Percentiles rank a stretch among this genome's conserved stretches.
phyloP scores from a whole-genome alignment of 2,329 filamentous ascomycete genomes.

The Colletotrichum sidae region DNA sequence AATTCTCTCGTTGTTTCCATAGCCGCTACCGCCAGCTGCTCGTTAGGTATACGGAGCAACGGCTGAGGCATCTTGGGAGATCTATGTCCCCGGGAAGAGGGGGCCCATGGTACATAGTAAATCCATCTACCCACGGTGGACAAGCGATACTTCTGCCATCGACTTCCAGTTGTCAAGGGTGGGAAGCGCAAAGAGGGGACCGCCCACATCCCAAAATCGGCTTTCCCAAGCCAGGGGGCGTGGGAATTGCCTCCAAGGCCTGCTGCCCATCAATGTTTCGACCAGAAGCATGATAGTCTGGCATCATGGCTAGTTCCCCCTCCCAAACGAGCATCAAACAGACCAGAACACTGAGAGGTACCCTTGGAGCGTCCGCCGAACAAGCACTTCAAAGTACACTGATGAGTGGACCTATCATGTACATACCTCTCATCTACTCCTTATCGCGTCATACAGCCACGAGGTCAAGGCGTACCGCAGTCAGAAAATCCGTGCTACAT shows the following conservation, averaged over 20 bases:
- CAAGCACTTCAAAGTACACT: too few species aligned
- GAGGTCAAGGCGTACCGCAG: too few species aligned
- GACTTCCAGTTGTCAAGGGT: constrained; percentile 21
- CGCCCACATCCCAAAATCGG: constrained; percentile 35
- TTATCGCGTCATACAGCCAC: too few species aligned
- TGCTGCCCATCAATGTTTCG: constrained; percentile 49
- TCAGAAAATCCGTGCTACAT: too few species aligned
- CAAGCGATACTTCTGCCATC: background rate
- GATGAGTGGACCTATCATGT: too few species aligned
- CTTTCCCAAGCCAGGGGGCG: constrained; percentile 26
- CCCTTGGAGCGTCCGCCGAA: background rate
- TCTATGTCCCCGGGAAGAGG: constrained; percentile 32
- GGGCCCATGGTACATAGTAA: constrained; percentile 27
- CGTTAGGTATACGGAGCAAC: constrained; percentile 26
- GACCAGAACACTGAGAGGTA: constrained; percentile 36
- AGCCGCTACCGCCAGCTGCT: constrained; percentile 14
- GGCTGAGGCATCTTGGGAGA: constrained; percentile 37
- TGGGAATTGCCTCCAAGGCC: constrained; percentile 13
- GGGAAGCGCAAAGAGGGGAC: constrained; percentile 30
- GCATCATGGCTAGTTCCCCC: constrained; percentile 35
- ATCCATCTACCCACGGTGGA: constrained; percentile 19
- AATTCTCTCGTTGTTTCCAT: background rate
- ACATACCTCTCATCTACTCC: too few species aligned
- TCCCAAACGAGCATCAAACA: constrained; percentile 62
- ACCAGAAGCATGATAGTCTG: constrained; percentile 50